A percentile compares a stretch with the other conserved stretches of the same genome.
These are phyloP conservation scores for Atkinsonella texensis DNA, from an alignment of 2,329 filamentous ascomycete species.

Conservation along the genomic window DNA sequence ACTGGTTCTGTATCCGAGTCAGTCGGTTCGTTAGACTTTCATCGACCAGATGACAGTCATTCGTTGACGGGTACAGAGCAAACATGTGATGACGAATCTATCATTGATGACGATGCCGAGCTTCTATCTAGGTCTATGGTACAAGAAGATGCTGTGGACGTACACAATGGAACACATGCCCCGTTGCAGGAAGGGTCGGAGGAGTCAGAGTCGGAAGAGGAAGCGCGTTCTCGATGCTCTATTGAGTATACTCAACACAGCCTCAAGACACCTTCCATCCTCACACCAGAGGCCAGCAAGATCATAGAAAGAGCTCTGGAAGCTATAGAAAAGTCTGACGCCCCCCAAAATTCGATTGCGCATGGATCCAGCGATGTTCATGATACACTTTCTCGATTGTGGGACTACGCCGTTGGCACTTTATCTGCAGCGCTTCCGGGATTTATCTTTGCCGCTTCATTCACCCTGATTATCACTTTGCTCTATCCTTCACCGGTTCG, in stretches of 20 bases:
- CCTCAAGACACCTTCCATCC: slow-evolving; percentile 30
- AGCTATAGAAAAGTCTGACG: slow-evolving; percentile 4
- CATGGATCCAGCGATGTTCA: neutral
- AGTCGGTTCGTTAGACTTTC: slow-evolving; percentile 36
- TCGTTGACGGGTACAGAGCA: slow-evolving; percentile 38
- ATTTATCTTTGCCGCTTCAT: slow-evolving; percentile 13
- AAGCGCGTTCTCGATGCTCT: slow-evolving; percentile 26
- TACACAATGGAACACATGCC: slow-evolving; percentile 2
- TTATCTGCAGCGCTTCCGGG: slow-evolving; percentile 14
- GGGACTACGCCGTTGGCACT: slow-evolving; percentile 3
- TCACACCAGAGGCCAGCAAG: slow-evolving; percentile 22
- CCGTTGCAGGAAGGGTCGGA: neutral
- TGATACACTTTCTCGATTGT: neutral
- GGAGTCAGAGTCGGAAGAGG: slow-evolving; percentile 24
- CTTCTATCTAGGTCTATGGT: slow-evolving; percentile 5
- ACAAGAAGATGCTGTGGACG: slow-evolving; percentile 5
- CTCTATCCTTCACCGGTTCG: slow-evolving; percentile 17
- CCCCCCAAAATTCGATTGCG: neutral
- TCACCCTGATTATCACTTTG: slow-evolving; percentile 14
- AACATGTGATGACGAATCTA: slow-evolving; percentile 31
- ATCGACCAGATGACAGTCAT: slow-evolving; percentile 38
- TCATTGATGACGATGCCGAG: slow-evolving; percentile 22
- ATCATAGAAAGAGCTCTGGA: slow-evolving; percentile 12
- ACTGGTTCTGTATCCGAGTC: slow-evolving; percentile 37
- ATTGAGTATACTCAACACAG: slow-evolving; percentile 38